A percentile compares a stretch with the other conserved stretches of the same genome.
Conservation (phyloP, 768 basidiomycete genomes). For the Paxillus ammoniavirescens region DNA sequence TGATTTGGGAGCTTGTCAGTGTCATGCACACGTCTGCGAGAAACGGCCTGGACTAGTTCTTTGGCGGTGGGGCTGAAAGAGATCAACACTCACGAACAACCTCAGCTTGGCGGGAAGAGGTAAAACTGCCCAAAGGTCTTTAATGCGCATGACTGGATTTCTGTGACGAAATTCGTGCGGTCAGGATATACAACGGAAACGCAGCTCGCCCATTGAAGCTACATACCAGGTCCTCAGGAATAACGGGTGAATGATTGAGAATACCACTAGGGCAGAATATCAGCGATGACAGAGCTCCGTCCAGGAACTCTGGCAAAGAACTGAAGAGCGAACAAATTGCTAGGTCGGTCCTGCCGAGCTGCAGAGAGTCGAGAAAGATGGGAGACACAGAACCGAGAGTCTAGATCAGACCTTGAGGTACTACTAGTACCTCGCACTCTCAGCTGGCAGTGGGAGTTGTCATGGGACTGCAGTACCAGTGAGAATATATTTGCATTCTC, state of each 20-base stretch:
- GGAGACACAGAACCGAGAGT: conserved; percentile 15
- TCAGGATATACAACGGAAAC: background rate
- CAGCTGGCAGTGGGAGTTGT: background rate
- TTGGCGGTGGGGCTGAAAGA: background rate
- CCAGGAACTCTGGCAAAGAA: conserved; percentile 15
- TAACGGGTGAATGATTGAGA: conserved; percentile 23
- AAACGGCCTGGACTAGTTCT: background rate
- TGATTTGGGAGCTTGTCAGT: background rate
- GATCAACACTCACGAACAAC: conserved; percentile 43
- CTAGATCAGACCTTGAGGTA: too few species aligned
- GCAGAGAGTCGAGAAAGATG: conserved; percentile 22
- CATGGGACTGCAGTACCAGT: conserved; percentile 2
- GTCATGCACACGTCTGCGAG: background rate
- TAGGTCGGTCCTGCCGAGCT: conserved; percentile 36
- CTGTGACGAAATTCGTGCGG: background rate
- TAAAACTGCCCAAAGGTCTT: conserved; percentile 37
- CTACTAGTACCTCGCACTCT: too few species aligned
- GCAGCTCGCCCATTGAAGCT: background rate
- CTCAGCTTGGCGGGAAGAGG: conserved; percentile 40
- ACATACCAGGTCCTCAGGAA: conserved; percentile 2
- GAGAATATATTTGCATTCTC: too few species aligned
- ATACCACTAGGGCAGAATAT: conserved; percentile 45
- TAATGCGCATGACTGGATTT: conserved; percentile 36
- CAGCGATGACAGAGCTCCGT: conserved; percentile 22
- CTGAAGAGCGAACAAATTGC: conserved; percentile 15